Percentiles rank a stretch among this genome's conserved stretches.
Conservation (phyloP, 352 stramenopile species). For the Globisporangium megalacanthum region DNA sequence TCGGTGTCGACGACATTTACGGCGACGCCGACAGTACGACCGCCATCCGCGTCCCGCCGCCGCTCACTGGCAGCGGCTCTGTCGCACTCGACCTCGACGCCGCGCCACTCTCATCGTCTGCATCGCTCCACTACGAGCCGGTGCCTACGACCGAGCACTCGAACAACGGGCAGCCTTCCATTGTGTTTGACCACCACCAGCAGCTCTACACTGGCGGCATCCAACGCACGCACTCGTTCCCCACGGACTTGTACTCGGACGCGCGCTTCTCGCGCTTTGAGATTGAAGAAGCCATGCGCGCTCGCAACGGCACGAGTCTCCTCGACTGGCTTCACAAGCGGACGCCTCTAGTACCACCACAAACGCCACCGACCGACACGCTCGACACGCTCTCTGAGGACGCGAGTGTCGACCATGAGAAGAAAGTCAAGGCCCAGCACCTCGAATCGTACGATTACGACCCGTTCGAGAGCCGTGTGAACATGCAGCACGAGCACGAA, state of each 20-base stretch:
- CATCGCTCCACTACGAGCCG: constrained; percentile 2
- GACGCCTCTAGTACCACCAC: no score
- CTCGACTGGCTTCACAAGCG: constrained; percentile 44
- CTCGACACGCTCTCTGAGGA: constrained; percentile 22
- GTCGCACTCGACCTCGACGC: not conserved
- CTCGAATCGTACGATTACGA: constrained; percentile 86
- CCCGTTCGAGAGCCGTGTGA: constrained; percentile 83
- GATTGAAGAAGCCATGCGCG: constrained; percentile 64
- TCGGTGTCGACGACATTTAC: constrained; percentile 7
- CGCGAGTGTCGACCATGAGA: constrained; percentile 53
- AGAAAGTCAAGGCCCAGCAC: constrained; percentile 78
- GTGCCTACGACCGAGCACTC: constrained; percentile 2
- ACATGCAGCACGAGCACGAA: constrained; percentile 84
- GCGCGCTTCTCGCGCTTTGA: constrained; percentile 72
- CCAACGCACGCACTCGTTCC: constrained; percentile 75
- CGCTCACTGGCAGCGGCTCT: constrained; percentile 5
- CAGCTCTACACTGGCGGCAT: constrained; percentile 24
- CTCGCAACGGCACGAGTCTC: constrained; percentile 59
- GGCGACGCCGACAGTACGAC: no score
- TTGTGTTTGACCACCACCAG: constrained; percentile 26
- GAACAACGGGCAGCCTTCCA: not conserved
- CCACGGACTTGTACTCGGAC: constrained; percentile 66
- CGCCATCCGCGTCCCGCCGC: not conserved
- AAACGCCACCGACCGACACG: constrained; percentile 22
- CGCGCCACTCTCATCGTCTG: not conserved